These are phyloP conservation scores for Saccharomycopsis olivae DNA, from an alignment of 805 yeast genomes.

Conservation along the genomic window DNA sequence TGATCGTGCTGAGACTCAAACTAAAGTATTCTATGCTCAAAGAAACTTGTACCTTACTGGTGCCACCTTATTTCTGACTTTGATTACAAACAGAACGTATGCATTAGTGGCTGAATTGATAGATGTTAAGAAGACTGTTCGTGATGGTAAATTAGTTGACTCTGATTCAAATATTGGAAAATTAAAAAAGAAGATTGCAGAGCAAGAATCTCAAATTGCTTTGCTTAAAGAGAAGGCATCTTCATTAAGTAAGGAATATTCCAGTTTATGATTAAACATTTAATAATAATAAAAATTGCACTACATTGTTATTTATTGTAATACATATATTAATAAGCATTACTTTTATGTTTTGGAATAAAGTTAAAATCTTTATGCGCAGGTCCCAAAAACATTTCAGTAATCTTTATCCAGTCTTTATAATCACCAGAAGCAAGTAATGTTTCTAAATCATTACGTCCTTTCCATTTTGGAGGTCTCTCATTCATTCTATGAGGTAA, in stretches of 20 bases:
- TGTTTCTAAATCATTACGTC: conserved; percentile 88
- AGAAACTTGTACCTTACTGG: conserved; percentile 95
- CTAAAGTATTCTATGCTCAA: conserved; percentile 90
- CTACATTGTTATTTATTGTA: neutral
- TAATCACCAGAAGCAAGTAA: conserved; percentile 76
- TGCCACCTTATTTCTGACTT: conserved; percentile 80
- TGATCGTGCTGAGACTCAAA: conserved; percentile 67
- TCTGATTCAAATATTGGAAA: conserved; percentile 26
- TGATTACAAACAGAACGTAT: conserved; percentile 78
- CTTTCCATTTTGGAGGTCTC: conserved; percentile 89
- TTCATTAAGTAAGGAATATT: conserved; percentile 55
- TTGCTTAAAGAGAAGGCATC: conserved; percentile 65
- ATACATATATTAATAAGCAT: conserved; percentile 39
- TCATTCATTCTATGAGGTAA: conserved; percentile 85
- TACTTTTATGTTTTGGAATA: conserved; percentile 92
- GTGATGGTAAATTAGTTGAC: conserved; percentile 22
- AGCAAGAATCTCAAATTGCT: conserved; percentile 54
- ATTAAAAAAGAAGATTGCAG: conserved; percentile 41
- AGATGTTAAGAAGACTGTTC: conserved; percentile 42
- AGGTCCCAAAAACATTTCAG: conserved; percentile 92
- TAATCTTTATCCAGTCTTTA: conserved; percentile 90
- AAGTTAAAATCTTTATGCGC: conserved; percentile 66
- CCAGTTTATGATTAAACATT: conserved; percentile 27
- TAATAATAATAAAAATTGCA: no score
- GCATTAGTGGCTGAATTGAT: conserved; percentile 66